phyloP scores from a whole-genome alignment of 2,329 filamentous ascomycete genomes.

The Fusarium subtropicale region DNA sequence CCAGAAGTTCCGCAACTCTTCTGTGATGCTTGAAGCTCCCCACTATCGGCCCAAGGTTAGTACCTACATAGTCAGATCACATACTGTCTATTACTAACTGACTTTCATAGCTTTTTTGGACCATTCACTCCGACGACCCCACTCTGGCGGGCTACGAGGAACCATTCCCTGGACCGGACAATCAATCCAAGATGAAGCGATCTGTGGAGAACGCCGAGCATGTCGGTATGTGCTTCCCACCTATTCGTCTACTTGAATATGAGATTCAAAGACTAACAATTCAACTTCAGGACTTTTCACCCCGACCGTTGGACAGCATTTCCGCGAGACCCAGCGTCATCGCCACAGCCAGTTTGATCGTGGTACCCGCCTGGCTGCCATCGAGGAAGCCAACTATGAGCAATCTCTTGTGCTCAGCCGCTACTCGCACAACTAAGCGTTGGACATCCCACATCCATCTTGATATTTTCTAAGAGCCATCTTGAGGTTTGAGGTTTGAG shows the following conservation, averaged over 20 bases:
- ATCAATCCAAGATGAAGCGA: conserved; percentile 86
- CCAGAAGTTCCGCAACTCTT: conserved; percentile 96
- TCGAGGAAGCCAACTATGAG: conserved; percentile 71
- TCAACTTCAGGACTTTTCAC: conserved; percentile 77
- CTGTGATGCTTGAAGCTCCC: conserved; percentile 88
- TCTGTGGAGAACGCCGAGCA: conserved; percentile 89
- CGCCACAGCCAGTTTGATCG: conserved; percentile 84
- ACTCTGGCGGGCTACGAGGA: conserved; percentile 77
- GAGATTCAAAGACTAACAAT: neutral
- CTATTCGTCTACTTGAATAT: neutral
- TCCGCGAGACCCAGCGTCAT: conserved; percentile 79
- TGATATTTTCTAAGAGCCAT: conserved; percentile 28
- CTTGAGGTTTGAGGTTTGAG: conserved; percentile 33
- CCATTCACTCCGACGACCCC: conserved; percentile 59
- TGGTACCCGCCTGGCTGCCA: conserved; percentile 77
- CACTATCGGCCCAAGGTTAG: conserved; percentile 86
- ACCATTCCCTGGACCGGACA: conserved; percentile 81
- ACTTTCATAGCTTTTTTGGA: conserved; percentile 62
- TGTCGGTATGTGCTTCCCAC: conserved; percentile 69
- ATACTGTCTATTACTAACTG: neutral
- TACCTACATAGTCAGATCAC: neutral
- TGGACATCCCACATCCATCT: conserved; percentile 3
- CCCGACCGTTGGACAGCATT: conserved; percentile 78
- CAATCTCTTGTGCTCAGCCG: conserved; percentile 56
- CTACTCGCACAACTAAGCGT: conserved; percentile 34